Base-by-base conservation (phyloP, 352 stramenopile species). In the Blastocystis sp. region DNA sequence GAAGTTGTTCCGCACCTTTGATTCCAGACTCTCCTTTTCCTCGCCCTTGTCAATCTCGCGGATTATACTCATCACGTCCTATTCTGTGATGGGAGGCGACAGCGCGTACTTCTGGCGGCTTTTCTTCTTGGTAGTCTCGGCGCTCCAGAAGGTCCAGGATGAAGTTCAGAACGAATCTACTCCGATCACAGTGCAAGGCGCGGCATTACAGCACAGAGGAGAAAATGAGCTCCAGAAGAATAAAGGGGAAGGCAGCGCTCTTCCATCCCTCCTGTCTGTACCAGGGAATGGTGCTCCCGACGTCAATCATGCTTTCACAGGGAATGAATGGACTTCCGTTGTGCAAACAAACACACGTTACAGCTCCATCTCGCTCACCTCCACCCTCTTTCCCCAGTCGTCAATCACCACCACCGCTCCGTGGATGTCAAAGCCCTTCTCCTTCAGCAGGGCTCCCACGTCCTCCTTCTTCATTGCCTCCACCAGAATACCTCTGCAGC, bases 1-100 rank as follows among this genome's bases (percentile, higher is more conserved):
- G 28, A 84, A 84, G 19, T 38, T 41, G 11, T 84, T 70, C 2
- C 74, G 19, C 40, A 84, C 74, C 1, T 34, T 17, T n/a, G 2
- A 56, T 48, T 84, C 74, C 53, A 84, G 40, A 5, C 19, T 53
- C 14, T 70, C 74, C 5, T 40, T 62, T 38, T 84, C 61, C 10
- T 56, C 56, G 11, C 69, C 56, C 40, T 66, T 56, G 69, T 84
- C 74, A 38, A 84, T 84, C 9, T 84, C 52, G 28, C 41, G 7
- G 10, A 84, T 67, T n/a, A 84, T 17, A 1, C 34, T 41, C 52
- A 84, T 69, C 74, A 84, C 74, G 52, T 84, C 74, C 74, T 84
- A 84, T 17, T 48, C 21, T 10, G 9, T 40, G 1, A 52, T 21
- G 14, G 23, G 11, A 60, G 43, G 11, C 3, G 0, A 67, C 2